A percentile compares a stretch with the other conserved stretches of the same genome.
Conservation (phyloP, 2,329 filamentous ascomycete species). For the Cladobotryum protrusum region DNA sequence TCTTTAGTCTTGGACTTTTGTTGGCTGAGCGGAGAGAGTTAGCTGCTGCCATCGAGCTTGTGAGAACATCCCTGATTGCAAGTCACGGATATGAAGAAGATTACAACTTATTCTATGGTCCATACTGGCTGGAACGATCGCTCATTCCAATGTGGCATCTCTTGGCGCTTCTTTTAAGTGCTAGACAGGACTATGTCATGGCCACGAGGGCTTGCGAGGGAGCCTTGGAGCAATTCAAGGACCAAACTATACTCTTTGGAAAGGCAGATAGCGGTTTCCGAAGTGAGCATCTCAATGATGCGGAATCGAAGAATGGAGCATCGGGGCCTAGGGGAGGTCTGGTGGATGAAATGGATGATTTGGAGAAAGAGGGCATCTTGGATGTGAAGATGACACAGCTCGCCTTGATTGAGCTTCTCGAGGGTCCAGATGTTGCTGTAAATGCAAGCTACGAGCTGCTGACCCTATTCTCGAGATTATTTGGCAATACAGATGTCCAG, state of each 20-base stretch:
- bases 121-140: conserved; percentile 57
- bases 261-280: conserved; percentile 49
- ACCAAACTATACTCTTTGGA: conserved; percentile 64
- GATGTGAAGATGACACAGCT: conserved; percentile 96
- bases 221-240: conserved; percentile 82
- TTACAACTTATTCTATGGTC: conserved; percentile 39
- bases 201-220: conserved; percentile 81
- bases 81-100: conserved; percentile 43
- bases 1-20: conserved; percentile 78
- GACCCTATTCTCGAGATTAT: conserved; percentile 73
- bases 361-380: conserved; percentile 81
- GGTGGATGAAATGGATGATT: conserved; percentile 73
- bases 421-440: conserved; percentile 78
- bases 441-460: conserved; percentile 84
- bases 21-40: conserved; percentile 82
- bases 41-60: conserved; percentile 70
- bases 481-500: conserved; percentile 49
- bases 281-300: conserved; percentile 62
- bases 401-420: conserved; percentile 71
- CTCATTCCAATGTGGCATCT: conserved; percentile 86
- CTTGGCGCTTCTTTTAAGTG: conserved; percentile 76
- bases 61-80: conserved; percentile 67
- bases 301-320: conserved; percentile 26
- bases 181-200: conserved; percentile 75
- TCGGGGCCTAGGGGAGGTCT: conserved; percentile 38